A percentile compares a stretch with the other conserved stretches of the same genome.
These are phyloP conservation scores for Conoideocrella luteorostrata DNA, from an alignment of 2,329 filamentous ascomycete species.

Conservation along the genomic window DNA sequence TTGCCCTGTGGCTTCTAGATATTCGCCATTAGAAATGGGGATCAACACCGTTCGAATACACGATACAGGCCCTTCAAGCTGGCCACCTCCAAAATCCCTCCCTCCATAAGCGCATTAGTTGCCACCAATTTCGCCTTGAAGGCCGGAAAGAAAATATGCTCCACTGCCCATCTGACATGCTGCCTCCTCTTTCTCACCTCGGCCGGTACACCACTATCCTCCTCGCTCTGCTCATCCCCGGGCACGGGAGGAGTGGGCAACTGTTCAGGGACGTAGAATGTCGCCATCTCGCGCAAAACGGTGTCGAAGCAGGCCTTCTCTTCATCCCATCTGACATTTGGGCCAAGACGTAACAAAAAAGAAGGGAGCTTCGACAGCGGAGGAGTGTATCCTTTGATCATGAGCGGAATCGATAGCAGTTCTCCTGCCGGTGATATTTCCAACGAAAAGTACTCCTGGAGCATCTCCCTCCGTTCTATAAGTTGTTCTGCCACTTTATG, in stretches of 20 bases:
- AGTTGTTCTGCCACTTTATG: constrained; percentile 61
- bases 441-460: constrained; percentile 86
- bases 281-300: constrained; percentile 79
- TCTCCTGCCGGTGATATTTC: constrained; percentile 74
- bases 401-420: constrained; percentile 70
- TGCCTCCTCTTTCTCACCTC: constrained; percentile 53
- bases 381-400: constrained; percentile 85
- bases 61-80: constrained; percentile 88
- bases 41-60: constrained; percentile 88
- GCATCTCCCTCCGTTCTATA: constrained; percentile 73
- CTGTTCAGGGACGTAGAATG: constrained; percentile 85
- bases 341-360: constrained; percentile 83
- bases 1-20: too few relatives aligned
- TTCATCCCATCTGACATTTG: constrained; percentile 77
- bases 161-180: constrained; percentile 69
- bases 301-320: constrained; percentile 82
- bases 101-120: constrained; percentile 68
- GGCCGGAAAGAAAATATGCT: constrained; percentile 84
- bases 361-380: constrained; percentile 78
- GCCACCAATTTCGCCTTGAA: constrained; percentile 78
- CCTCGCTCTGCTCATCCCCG: constrained; percentile 27
- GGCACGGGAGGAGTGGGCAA: constrained; percentile 49
- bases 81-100: constrained; percentile 74
- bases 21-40: too few relatives aligned
- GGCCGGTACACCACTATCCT: constrained; percentile 30